Base-by-base conservation (phyloP, 2,329 filamentous ascomycete species). In the Botryosphaeria dothidea region DNA sequence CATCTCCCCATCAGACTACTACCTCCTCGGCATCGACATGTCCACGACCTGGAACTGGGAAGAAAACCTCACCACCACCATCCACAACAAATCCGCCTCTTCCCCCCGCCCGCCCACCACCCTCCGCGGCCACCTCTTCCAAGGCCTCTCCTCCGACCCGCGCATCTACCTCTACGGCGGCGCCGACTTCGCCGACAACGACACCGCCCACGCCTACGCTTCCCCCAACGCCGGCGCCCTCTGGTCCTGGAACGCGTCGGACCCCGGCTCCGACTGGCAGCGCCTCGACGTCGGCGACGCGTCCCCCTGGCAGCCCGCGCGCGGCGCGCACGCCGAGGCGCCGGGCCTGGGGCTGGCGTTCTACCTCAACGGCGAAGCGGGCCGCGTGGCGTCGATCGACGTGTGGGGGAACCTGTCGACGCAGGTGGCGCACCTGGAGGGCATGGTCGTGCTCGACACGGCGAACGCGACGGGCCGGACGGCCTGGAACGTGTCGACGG, bases 251-350 rank as follows among this genome's bases (percentile, higher is more conserved):
- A 56, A 67, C 29, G 56, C 62, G 4, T 17, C 21, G n/a, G 11
- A 38, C 17, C 31, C 27, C 19, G 11, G 21, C 19, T 9, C 31
- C 31, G 31, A 56, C 51, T 56, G 51, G 51, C n/a, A 17, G 0
- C 2, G 31, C 4, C 25, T 38, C 11, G 31, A 56, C 13, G n/a
- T 56, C 34, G 38, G 51, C 27, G 13, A 56, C 11, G 65, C 41
- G 23, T 36, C 27, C 27, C 58, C 43, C 4, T 31, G 58, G 25
- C 43, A 69, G 31, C 76, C 77, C 21, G 77, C 72, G 54, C 74
- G 75, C 64, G 78, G 78, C n/a, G 72, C 75, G 23, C 74, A 68
- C 58, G 71, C 78, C 19, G 78, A 80, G 65, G 76, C 77, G 8
- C 69, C 73, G 21, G 74, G 77, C 46, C 74, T 73, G 41, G 73